Evolutionary conservation across 305 asterid species (phyloP).

Genomic region (Fraxinus baroniana): DNA sequence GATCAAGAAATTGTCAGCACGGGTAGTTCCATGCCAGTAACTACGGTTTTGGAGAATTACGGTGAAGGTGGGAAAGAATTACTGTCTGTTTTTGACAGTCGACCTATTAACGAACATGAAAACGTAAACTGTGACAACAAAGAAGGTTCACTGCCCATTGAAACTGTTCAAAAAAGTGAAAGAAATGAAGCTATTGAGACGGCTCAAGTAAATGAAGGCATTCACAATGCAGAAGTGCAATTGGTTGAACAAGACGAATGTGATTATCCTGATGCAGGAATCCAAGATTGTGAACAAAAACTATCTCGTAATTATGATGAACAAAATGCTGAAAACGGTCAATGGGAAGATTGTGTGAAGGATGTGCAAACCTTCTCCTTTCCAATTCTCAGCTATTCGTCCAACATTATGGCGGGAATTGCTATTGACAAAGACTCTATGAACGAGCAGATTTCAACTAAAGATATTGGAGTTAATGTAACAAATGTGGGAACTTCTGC

Average conservation of each 20-base stretch:
- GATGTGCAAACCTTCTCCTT: not conserved
- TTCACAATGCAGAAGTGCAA: not conserved
- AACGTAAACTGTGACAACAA: constrained; percentile 11
- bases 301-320: not conserved
- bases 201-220: not conserved
- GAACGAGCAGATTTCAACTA: not conserved
- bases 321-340: constrained; percentile 5
- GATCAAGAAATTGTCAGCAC: constrained; percentile 10
- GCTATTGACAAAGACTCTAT: not conserved
- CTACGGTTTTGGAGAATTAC: not conserved
- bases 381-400: not conserved
- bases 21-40: not conserved
- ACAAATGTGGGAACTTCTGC: not conserved
- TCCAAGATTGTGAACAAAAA: not conserved
- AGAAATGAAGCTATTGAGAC: constrained; percentile 12
- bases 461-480: not conserved
- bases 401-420: not conserved
- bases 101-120: constrained; percentile 8
- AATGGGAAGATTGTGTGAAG: not conserved
- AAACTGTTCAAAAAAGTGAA: constrained; percentile 10
- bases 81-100: constrained; percentile 13
- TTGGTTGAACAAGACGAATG: constrained; percentile 12
- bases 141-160: not conserved
- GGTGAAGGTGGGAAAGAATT: constrained; percentile 8
- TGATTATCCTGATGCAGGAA: not conserved